Conservation (phyloP, 352 stramenopile species). For the Phytophthora palmivora region DNA sequence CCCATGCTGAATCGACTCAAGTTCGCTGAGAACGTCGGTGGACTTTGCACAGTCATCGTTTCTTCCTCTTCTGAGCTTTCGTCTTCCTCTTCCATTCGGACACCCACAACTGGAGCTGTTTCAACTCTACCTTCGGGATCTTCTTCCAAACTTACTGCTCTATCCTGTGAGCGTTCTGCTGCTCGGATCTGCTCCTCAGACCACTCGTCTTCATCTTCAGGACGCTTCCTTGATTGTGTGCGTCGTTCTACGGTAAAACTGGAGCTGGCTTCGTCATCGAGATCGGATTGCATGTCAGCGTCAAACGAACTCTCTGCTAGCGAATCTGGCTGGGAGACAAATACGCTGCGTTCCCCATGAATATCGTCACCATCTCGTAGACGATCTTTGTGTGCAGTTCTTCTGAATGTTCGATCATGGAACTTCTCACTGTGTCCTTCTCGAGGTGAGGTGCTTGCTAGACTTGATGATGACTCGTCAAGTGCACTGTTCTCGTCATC, state of each 20-base stretch:
- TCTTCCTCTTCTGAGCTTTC: slow-evolving; percentile 36
- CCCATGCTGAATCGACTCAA: slow-evolving; percentile 22
- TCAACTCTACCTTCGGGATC: slow-evolving; percentile 1
- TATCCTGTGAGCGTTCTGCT: slow-evolving; percentile 13
- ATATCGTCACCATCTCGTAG: slow-evolving; percentile 2
- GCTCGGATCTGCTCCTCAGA: slow-evolving; percentile 33
- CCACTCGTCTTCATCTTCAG: slow-evolving; percentile 18
- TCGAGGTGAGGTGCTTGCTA: background rate
- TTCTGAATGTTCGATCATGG: background rate
- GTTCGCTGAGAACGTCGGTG: slow-evolving; percentile 4
- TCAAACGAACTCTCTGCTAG: slow-evolving; percentile 27
- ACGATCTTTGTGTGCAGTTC: background rate
- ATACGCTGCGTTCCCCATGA: background rate
- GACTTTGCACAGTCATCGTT: slow-evolving; percentile 16
- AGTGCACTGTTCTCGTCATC: background rate
- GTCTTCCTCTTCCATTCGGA: slow-evolving; percentile 24
- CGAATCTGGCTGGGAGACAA: slow-evolving; percentile 1
- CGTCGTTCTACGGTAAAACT: background rate
- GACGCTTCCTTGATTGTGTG: slow-evolving; percentile 1
- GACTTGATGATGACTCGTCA: slow-evolving; percentile 6
- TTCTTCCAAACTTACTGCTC: background rate
- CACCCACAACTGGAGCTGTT: slow-evolving; percentile 1
- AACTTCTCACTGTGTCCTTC: background rate
- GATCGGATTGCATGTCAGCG: slow-evolving; percentile 5
- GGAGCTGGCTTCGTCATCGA: slow-evolving; percentile 8